phyloP scores from a whole-genome alignment of 148 eudicot species.

The Camellia granthamiana region DNA sequence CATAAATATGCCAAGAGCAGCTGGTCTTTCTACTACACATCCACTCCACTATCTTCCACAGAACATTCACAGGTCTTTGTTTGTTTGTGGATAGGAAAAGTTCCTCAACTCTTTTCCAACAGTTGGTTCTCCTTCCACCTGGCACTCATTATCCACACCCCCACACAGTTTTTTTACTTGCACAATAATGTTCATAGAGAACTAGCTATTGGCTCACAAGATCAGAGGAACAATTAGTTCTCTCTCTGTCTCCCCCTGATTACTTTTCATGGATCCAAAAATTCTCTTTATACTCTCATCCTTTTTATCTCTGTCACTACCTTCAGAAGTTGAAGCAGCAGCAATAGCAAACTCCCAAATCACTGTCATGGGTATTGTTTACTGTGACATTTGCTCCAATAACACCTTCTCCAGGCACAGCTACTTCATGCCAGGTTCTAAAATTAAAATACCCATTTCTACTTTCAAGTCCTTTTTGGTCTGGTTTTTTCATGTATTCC shows the following conservation, averaged over 20 bases:
- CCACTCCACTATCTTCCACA: conserved; percentile 41
- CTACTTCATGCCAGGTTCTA: conserved; percentile 82
- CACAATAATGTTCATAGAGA: background rate
- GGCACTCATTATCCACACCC: conserved; percentile 24
- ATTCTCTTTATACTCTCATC: conserved; percentile 24
- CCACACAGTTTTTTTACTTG: background rate
- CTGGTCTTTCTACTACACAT: conserved; percentile 13
- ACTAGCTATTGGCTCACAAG: background rate
- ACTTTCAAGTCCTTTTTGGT: background rate
- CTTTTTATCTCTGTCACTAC: conserved; percentile 32
- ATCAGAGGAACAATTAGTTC: too few species aligned
- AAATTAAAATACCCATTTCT: background rate
- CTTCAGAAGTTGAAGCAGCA: conserved; percentile 33
- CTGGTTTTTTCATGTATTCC: background rate
- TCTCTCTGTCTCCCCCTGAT: background rate
- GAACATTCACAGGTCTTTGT: conserved; percentile 85
- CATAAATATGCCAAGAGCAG: background rate
- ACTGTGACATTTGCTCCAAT: conserved; percentile 90
- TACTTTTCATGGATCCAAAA: conserved; percentile 25
- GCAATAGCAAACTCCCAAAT: conserved; percentile 50
- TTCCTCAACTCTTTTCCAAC: conserved; percentile 7
- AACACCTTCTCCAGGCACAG: conserved; percentile 83
- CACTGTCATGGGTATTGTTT: conserved; percentile 82
- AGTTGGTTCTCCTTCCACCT: conserved; percentile 8
- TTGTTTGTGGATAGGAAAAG: conserved; percentile 25